Evolutionary conservation across 2,329 filamentous ascomycete species (phyloP).

Genomic region (Cladosporium halotolerans): DNA sequence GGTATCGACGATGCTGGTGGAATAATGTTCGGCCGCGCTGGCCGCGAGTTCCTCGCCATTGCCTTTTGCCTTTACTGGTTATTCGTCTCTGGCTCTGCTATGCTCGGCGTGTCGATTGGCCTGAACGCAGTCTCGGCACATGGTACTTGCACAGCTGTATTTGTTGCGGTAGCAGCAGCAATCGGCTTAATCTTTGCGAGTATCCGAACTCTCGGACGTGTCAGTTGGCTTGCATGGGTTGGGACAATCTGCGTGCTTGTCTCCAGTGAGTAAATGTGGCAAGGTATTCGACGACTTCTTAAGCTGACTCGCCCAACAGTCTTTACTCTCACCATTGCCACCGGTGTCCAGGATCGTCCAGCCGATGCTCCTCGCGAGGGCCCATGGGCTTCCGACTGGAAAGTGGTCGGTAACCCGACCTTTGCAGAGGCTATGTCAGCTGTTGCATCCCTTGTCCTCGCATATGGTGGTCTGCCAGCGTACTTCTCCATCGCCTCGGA

Average conservation of each 20-base stretch:
- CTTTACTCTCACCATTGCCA: conserved; percentile 30
- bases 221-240: conserved; percentile 34
- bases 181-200: conserved; percentile 33
- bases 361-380: conserved; percentile 28
- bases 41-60: conserved; percentile 43
- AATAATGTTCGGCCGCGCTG: conserved; percentile 48
- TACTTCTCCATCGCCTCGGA: conserved; percentile 36
- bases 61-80: conserved; percentile 7
- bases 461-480: conserved; percentile 34
- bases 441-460: conserved; percentile 30
- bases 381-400: conserved; percentile 25
- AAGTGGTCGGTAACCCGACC: conserved; percentile 16
- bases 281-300: background rate
- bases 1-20: conserved; percentile 52
- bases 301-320: conserved; percentile 1
- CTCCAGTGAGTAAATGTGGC: conserved; percentile 9
- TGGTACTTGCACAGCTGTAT: conserved; percentile 35
- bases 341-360: conserved; percentile 32
- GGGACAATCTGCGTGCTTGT: conserved; percentile 23
- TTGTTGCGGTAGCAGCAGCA: conserved; percentile 37
- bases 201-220: conserved; percentile 31
- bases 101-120: conserved; percentile 6
- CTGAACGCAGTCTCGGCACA: conserved; percentile 22
- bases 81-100: conserved; percentile 9
- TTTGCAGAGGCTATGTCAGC: conserved; percentile 14